These are phyloP conservation scores for Tylopilus balloui DNA, from an alignment of 768 basidiomycete genomes.

Conservation along the genomic window DNA sequence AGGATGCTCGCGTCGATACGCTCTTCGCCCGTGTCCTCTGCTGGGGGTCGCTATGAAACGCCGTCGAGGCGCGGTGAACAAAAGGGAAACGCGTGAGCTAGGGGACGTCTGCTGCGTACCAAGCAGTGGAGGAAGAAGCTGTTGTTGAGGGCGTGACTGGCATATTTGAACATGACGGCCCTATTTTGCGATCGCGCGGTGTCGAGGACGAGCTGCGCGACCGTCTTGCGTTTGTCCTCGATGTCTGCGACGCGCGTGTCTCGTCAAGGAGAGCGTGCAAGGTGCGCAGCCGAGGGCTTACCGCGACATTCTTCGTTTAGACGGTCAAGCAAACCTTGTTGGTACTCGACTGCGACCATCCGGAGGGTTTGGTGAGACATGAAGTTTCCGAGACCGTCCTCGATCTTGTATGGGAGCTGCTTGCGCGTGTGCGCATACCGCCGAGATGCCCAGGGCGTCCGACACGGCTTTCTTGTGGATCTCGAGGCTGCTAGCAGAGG, in stretches of 20 bases:
- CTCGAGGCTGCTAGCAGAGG: slow-evolving; percentile 18
- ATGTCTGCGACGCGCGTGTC: slow-evolving; percentile 41
- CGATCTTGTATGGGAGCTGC: slow-evolving; percentile 58
- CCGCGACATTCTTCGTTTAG: slow-evolving; percentile 73
- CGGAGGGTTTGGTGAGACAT: slow-evolving; percentile 69
- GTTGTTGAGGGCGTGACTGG: slow-evolving; percentile 90
- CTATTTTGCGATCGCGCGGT: slow-evolving; percentile 55
- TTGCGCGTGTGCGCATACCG: slow-evolving; percentile 47
- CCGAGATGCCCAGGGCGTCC: slow-evolving; percentile 23
- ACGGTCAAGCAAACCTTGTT: slow-evolving; percentile 74
- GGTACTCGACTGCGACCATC: slow-evolving; percentile 76
- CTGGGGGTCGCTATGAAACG: slow-evolving; percentile 33
- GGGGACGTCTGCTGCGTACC: slow-evolving; percentile 44
- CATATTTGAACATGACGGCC: slow-evolving; percentile 82
- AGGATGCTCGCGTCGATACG: slow-evolving; percentile 15
- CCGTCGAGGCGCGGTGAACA: neutral
- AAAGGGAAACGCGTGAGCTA: too few species aligned
- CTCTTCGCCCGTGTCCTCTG: slow-evolving; percentile 19
- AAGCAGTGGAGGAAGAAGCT: slow-evolving; percentile 87
- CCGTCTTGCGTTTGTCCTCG: slow-evolving; percentile 47
- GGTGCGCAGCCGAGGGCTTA: slow-evolving; percentile 32
- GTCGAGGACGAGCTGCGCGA: slow-evolving; percentile 69
- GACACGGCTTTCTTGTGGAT: slow-evolving; percentile 2
- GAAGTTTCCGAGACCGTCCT: slow-evolving; percentile 75
- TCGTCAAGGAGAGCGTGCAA: neutral